A percentile compares a stretch with the other conserved stretches of the same genome.
Conservation (phyloP, 768 basidiomycete species). For the Crassisporium funariophilum region DNA sequence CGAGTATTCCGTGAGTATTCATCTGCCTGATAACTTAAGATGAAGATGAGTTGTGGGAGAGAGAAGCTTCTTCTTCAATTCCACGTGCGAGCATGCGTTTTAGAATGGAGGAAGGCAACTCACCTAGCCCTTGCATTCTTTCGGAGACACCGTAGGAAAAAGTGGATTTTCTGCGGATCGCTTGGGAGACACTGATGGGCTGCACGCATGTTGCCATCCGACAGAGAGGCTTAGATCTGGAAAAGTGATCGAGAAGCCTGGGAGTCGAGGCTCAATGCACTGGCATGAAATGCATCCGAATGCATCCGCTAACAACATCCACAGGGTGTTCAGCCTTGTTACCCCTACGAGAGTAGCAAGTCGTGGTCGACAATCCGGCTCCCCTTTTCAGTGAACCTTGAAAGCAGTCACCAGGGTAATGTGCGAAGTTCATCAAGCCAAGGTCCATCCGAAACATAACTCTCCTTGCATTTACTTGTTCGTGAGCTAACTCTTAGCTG, state of each 20-base stretch:
- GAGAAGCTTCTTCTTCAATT: slow-evolving; percentile 13
- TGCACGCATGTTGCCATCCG: slow-evolving; percentile 31
- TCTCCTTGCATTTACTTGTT: too few species aligned
- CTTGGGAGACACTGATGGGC: slow-evolving; percentile 23
- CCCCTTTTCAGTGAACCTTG: too few species aligned
- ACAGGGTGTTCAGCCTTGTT: too few species aligned
- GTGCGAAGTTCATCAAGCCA: too few species aligned
- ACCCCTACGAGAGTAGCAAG: too few species aligned
- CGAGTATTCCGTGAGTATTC: slow-evolving; percentile 22
- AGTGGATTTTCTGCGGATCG: slow-evolving; percentile 44
- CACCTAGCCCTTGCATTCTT: slow-evolving; percentile 23
- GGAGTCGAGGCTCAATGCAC: neutral
- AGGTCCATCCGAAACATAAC: too few species aligned
- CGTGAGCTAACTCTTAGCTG: too few species aligned
- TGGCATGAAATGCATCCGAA: too few species aligned
- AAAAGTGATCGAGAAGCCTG: slow-evolving; percentile 17
- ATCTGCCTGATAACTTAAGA: slow-evolving; percentile 27
- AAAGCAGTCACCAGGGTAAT: too few species aligned
- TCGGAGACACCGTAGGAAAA: slow-evolving; percentile 28
- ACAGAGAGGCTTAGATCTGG: slow-evolving; percentile 24
- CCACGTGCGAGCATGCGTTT: slow-evolving; percentile 29
- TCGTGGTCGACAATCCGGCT: too few species aligned
- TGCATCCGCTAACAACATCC: too few species aligned
- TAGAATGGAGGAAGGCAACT: slow-evolving; percentile 23
- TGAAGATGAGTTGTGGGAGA: slow-evolving; percentile 24